phyloP scores from a whole-genome alignment of 805 yeast genomes.

The Danielia reshetovae region DNA sequence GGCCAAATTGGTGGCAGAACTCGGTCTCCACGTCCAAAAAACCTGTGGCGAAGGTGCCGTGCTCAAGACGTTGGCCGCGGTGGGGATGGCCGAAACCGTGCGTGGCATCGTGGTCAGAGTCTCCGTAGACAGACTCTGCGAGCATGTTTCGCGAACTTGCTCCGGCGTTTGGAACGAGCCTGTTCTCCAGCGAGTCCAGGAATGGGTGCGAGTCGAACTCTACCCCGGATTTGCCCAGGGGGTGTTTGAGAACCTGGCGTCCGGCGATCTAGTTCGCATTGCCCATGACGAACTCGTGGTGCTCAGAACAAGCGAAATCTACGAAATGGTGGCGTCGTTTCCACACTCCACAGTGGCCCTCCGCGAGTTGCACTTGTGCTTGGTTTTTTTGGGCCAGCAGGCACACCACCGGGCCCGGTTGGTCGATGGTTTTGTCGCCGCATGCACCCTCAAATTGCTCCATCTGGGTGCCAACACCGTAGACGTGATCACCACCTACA shows the following conservation, averaged over 20 bases:
- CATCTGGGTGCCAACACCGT: conserved; percentile 82
- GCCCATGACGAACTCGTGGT: conserved; percentile 37
- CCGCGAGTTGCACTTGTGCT: conserved; percentile 52
- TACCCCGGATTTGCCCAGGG: conserved; percentile 30
- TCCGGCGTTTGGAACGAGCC: conserved; percentile 37
- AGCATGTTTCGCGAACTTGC: conserved; percentile 27
- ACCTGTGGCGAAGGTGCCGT: conserved; percentile 3
- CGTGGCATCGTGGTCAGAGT: conserved; percentile 30
- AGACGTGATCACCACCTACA: conserved; percentile 65
- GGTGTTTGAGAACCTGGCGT: not conserved
- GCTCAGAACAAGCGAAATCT: conserved; percentile 57
- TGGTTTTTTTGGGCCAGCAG: conserved; percentile 7
- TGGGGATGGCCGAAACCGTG: conserved; percentile 13
- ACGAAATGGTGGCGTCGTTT: conserved; percentile 49
- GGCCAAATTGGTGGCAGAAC: conserved; percentile 6
- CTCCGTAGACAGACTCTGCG: conserved; percentile 33
- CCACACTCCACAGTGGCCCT: conserved; percentile 54
- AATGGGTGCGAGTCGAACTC: conserved; percentile 37
- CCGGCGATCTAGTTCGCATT: conserved; percentile 28
- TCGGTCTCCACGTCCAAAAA: conserved; percentile 2
- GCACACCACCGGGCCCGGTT: conserved; percentile 46
- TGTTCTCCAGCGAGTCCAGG: conserved; percentile 26
- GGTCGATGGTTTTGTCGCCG: conserved; percentile 46
- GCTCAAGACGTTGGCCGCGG: conserved; percentile 6
- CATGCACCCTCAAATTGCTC: conserved; percentile 46